phyloP scores from a whole-genome alignment of 345 rosid genomes.

The Dovyalis caffra region DNA sequence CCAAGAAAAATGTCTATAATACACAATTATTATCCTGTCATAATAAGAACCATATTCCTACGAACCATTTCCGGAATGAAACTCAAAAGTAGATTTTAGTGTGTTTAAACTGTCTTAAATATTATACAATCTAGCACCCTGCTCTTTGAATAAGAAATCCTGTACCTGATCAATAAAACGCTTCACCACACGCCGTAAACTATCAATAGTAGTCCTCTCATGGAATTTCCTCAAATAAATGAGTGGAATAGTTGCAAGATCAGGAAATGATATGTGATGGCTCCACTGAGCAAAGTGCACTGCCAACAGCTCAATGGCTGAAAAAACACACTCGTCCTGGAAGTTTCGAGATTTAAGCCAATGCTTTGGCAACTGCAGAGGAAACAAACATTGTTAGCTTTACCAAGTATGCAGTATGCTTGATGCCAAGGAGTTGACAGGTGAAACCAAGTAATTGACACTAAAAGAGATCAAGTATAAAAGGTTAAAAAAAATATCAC shows the following conservation, averaged over 20 bases:
- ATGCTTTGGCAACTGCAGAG: conserved; percentile 78
- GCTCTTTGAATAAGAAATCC: neutral
- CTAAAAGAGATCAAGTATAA: neutral
- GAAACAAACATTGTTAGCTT: conserved; percentile 7
- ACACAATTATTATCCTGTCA: neutral
- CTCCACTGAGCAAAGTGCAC: conserved; percentile 88
- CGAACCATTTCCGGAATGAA: neutral
- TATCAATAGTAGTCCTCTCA: conserved; percentile 57
- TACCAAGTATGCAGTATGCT: neutral
- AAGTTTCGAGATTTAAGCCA: conserved; percentile 84
- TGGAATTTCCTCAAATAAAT: conserved; percentile 61
- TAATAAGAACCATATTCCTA: neutral
- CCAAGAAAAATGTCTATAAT: neutral
- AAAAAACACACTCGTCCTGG: conserved; percentile 61
- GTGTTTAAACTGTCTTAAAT: neutral
- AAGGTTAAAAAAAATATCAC: neutral
- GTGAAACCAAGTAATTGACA: neutral
- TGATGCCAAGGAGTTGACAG: neutral
- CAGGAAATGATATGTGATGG: conserved; percentile 86
- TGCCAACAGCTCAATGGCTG: conserved; percentile 70
- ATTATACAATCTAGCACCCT: neutral
- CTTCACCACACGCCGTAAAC: conserved; percentile 53
- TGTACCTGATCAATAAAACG: conserved; percentile 80
- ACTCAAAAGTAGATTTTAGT: neutral
- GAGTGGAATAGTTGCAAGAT: conserved; percentile 75